A percentile compares a stretch with the other conserved stretches of the same genome.
Conservation (phyloP, 1,139 yeast species). For the Debaryomyces robertsiae region DNA sequence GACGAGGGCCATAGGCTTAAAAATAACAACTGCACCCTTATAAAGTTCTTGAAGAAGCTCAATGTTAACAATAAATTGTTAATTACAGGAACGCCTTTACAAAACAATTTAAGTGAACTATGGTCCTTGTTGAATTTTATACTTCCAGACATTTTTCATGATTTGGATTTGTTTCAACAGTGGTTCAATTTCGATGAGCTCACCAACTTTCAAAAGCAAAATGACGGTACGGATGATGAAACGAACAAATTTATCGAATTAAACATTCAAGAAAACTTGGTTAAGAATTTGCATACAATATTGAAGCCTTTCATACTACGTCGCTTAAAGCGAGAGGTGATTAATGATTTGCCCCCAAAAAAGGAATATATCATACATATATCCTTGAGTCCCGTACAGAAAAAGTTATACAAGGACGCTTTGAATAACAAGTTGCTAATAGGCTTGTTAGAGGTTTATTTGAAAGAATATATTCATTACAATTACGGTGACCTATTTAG, state of each 20-base stretch:
- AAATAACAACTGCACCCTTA: slow-evolving; percentile 75
- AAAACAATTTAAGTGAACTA: slow-evolving; percentile 81
- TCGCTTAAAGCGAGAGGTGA: slow-evolving; percentile 75
- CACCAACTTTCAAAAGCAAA: slow-evolving; percentile 42
- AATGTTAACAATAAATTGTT: slow-evolving; percentile 70
- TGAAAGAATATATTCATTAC: slow-evolving; percentile 47
- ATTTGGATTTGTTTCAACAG: slow-evolving; percentile 81
- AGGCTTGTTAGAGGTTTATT: slow-evolving; percentile 44
- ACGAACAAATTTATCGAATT: slow-evolving; percentile 52
- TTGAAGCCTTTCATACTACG: slow-evolving; percentile 85
- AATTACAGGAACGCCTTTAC: slow-evolving; percentile 92
- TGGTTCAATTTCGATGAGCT: slow-evolving; percentile 85
- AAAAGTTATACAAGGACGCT: slow-evolving; percentile 62
- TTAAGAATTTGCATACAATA: slow-evolving; percentile 80
- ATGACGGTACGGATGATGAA: slow-evolving; percentile 32
- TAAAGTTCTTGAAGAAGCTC: slow-evolving; percentile 67
- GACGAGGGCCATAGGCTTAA: slow-evolving; percentile 95
- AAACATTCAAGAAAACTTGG: slow-evolving; percentile 65
- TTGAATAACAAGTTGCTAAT: slow-evolving; percentile 47
- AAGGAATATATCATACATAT: slow-evolving; percentile 84
- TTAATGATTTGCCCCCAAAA: slow-evolving; percentile 73
- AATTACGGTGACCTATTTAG: slow-evolving; percentile 28
- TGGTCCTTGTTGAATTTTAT: slow-evolving; percentile 91
- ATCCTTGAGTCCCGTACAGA: slow-evolving; percentile 64
- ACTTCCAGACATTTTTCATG: slow-evolving; percentile 89